Percentiles rank a stretch among this genome's conserved stretches.
phyloP scores from a whole-genome alignment of 169 alveolate species.

The Plasmodium falciparum region DNA sequence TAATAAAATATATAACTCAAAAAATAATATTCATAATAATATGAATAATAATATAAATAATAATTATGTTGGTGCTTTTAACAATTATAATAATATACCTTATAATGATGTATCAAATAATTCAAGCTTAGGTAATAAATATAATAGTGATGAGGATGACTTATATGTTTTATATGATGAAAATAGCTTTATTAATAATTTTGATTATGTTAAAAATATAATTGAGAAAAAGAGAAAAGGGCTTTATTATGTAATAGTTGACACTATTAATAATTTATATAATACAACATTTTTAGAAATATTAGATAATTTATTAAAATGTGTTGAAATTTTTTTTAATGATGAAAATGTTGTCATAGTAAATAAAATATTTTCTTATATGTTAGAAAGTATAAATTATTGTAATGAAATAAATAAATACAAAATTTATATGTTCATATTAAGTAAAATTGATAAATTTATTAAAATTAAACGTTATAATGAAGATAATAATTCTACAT shows the following conservation, averaged over 20 bases:
- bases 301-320: constrained; percentile 45
- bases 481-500: constrained; percentile 48
- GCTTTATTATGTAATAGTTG: constrained; percentile 5
- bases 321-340: constrained; percentile 52
- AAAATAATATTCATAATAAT: background rate
- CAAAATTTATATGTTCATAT: constrained; percentile 44
- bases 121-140: background rate
- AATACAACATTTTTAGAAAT: constrained; percentile 28
- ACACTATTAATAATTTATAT: constrained; percentile 23
- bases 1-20: too few relatives aligned
- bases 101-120: background rate
- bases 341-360: constrained; percentile 25
- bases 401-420: constrained; percentile 47
- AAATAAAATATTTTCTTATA: constrained; percentile 50
- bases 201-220: background rate
- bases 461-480: constrained; percentile 32
- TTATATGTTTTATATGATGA: background rate
- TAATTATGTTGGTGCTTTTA: background rate
- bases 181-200: background rate
- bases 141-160: background rate
- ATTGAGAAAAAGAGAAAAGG: constrained; percentile 14
- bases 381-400: constrained; percentile 40
- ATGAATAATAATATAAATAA: constrained; percentile 10
- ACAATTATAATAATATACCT: background rate
- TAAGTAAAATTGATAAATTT: constrained; percentile 55